These are phyloP conservation scores for Besnoitia besnoiti DNA, from an alignment of 169 alveolate species.

Conservation along the genomic window DNA sequence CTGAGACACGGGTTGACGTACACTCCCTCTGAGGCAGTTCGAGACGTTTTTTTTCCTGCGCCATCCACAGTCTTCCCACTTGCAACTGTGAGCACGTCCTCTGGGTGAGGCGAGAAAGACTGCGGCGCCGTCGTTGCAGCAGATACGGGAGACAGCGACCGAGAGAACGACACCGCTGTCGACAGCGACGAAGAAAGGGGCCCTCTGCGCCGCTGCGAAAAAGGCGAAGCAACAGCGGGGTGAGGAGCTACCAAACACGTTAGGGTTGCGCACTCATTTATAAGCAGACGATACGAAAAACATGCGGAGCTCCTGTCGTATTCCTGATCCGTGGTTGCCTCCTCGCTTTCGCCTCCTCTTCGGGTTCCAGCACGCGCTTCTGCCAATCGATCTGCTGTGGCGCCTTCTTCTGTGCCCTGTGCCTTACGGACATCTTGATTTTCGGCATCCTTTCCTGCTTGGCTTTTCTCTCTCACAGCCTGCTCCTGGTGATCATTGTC, in stretches of 20 bases:
- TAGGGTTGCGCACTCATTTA: not conserved
- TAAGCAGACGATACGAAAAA: not conserved
- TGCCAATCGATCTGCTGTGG: not conserved
- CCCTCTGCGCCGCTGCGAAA: not conserved
- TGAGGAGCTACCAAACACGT: not conserved
- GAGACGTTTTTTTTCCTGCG: not conserved
- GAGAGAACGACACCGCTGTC: not conserved
- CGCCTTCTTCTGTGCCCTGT: not conserved
- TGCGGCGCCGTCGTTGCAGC: not conserved
- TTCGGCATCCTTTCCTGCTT: not conserved
- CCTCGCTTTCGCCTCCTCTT: not conserved
- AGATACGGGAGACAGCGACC: not conserved
- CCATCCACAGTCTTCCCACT: not conserved
- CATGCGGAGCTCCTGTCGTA: not conserved
- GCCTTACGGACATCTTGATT: not conserved
- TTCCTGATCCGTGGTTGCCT: too few species aligned
- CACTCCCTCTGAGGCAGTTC: not conserved
- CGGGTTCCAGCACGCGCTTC: too few species aligned
- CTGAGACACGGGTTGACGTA: not conserved
- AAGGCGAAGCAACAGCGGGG: not conserved
- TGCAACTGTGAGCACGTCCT: not conserved
- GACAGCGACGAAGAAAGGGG: not conserved
- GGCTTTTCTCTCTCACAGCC: not conserved
- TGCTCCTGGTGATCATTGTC: not conserved
- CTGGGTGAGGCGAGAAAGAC: not conserved